Evolutionary conservation across 257 asterid species (phyloP), one percentile per base, ranked within the genome.

Genomic region (Fraxinus quadrangulata): DNA sequence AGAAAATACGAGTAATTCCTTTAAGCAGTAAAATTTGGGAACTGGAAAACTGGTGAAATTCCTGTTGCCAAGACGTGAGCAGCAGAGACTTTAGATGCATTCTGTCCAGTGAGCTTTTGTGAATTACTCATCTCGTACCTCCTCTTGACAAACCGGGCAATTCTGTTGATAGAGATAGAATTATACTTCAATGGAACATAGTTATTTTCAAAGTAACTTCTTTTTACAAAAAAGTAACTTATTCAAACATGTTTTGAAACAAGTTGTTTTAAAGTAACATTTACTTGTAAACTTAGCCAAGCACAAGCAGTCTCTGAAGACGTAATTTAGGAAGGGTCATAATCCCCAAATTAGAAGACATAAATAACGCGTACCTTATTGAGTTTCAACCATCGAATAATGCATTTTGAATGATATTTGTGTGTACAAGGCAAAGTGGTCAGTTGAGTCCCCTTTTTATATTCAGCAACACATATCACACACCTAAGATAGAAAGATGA

Each of bases 371-470:
- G 78, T 77, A 92, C 99, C 93, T 91, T 93, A 30, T 83, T 91
- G 73, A 81, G 88, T 73, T 86, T 87, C 84, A 95, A 81, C 98
- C 99, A 93, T 39, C 85, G 90, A 3, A 67, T 81, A 81, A 95
- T 93, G 79, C 99, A 95, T 26, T 79, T 75, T 13, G 92, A 86
- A 82, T 95, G 99, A 82, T 91, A 95, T 73, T 84, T 89, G 84
- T 95, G 99, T 4, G 91, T 88, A 72, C 99, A 95, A 56, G 98
- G 99, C 88, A 95, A 86, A 73, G 89, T 84, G 40, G 85, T 90
- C 83, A 95, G 69, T 83, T 84, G 83, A 74, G 83, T 82, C 72
- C 97, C 91, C 36, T 85, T 78, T 86, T 77, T 89, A 73, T 90
- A 95, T 59, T 88, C 90, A 16, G 91, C 74, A 21, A 51, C 82